A percentile compares a stretch with the other conserved stretches of the same genome.
Evolutionary conservation across 2,329 filamentous ascomycete species (phyloP).

Genomic region (Truncatella angustata): DNA sequence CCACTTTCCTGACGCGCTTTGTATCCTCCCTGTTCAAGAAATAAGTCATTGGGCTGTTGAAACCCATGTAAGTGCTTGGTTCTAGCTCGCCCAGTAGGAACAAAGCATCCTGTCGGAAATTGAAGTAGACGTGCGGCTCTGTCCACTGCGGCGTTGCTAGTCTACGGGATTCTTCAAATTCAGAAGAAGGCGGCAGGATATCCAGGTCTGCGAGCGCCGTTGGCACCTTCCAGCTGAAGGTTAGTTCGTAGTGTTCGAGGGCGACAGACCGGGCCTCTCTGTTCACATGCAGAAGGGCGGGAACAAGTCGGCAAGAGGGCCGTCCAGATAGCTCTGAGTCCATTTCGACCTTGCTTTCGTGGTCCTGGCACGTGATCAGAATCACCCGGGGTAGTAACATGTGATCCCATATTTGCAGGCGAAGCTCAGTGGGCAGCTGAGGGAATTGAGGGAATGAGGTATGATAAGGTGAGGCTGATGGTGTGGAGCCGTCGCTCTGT

Average conservation of each 20-base stretch:
- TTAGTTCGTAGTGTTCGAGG: conserved; percentile 41
- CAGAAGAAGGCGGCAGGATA: background rate
- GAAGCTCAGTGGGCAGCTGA: conserved; percentile 44
- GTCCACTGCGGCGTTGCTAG: conserved; percentile 30
- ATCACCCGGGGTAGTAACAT: conserved; percentile 45
- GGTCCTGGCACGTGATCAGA: conserved; percentile 37
- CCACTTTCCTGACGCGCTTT: conserved; percentile 40
- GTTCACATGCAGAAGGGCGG: conserved; percentile 43
- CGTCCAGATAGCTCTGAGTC: conserved; percentile 14
- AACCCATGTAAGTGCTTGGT: conserved; percentile 43
- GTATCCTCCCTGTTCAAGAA: conserved; percentile 44
- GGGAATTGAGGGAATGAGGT: conserved; percentile 31
- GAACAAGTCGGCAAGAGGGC: conserved; percentile 27
- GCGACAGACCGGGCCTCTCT: conserved; percentile 42
- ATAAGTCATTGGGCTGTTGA: conserved; percentile 48
- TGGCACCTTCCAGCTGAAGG: conserved; percentile 47
- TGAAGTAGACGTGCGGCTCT: conserved; percentile 44
- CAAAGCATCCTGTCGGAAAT: conserved; percentile 44
- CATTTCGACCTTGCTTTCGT: conserved; percentile 9
- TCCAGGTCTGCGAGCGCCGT: conserved; percentile 29
- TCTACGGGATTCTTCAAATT: background rate
- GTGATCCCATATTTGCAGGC: conserved; percentile 45
- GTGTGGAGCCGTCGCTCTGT: conserved; percentile 12
- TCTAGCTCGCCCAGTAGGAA: conserved; percentile 48
- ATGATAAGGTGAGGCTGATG: background rate